Evolutionary conservation across 306 rosid species (phyloP), one percentile per base, ranked within the genome.

Genomic region (Comarum palustre): DNA sequence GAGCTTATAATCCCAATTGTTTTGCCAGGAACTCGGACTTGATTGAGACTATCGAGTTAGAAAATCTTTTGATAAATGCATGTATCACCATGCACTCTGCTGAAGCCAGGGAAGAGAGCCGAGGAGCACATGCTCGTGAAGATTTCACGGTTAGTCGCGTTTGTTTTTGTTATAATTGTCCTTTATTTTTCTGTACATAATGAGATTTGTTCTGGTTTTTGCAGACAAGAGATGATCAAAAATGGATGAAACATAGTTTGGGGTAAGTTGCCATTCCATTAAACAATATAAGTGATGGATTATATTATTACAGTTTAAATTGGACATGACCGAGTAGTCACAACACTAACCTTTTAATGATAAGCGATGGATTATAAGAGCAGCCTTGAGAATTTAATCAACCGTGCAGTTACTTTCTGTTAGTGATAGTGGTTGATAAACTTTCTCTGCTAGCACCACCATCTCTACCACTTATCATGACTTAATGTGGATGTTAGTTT

Each of bases 101-200:
- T 72, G 97, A 92, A 85, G 97, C 96, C 70, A 86, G 97, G 90
- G 88, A 92, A 86, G 97, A 92, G 78, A 89, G 97, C 75, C 82
- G 97, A 83, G 97, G 97, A 66, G 97, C 97, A 32, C 97, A 92
- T 78, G 97, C 97, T 50, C 97, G 92, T 17, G 97, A 92, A 82
- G 97, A 92, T 71, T 92, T 87, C 76, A 73, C 85, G 42, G 97
- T 89, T 39, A 55, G 89, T 73, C 50, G 12, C 32, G 38, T 66
- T 14, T 20, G 62, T 46, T 58, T 66, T 41, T 9, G 45, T 62
- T 42, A 25, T 25, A 29, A n/a, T 7, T 66, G 54, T 31, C 48
- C 13, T 20, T 63, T 82, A 62, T 66, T 20, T 19, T n/a, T 2
- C 41, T 46, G 42, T 79, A 34, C 25, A 17, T 52, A 71, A 69